Evolutionary conservation across 1,284 basidiomycete genomes (phyloP).

Genomic region (Omphalotus olearius): DNA sequence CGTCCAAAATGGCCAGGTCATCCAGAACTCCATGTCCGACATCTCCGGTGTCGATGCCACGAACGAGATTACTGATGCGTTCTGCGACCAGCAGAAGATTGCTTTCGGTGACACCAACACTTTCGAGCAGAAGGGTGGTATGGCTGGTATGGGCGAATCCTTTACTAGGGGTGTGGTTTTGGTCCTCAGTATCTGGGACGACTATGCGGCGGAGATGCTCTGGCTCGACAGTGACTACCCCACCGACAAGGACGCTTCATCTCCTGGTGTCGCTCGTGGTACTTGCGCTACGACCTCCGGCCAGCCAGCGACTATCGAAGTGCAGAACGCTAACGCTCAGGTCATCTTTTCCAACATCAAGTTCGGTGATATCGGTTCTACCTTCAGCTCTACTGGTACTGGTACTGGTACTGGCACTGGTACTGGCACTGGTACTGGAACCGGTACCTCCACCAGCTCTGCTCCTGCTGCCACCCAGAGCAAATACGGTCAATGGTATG

Average conservation of each 20-base stretch:
- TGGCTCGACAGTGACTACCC: conserved; percentile 48
- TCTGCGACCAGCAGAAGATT: conserved; percentile 11
- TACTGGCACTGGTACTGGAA: conserved; percentile 1
- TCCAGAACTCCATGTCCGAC: conserved; percentile 43
- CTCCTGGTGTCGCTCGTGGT: conserved; percentile 38
- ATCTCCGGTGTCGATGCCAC: conserved; percentile 30
- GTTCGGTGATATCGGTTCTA: conserved; percentile 40
- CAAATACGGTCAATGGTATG: conserved; percentile 6
- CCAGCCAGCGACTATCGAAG: conserved; percentile 34
- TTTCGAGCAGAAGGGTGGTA: conserved; percentile 39
- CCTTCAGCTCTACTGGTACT: conserved; percentile 21
- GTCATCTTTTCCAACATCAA: conserved; percentile 48
- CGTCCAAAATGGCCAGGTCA: conserved; percentile 45
- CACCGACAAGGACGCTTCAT: conserved; percentile 25
- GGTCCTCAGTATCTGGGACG: conserved; percentile 41
- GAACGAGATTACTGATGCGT: conserved; percentile 3
- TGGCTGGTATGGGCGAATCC: conserved; percentile 33
- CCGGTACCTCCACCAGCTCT: neutral
- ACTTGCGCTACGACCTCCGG: conserved; percentile 38
- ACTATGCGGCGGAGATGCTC: conserved; percentile 40
- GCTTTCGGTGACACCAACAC: conserved; percentile 37
- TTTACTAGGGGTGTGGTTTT: conserved; percentile 38
- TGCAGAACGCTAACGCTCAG: conserved; percentile 27
- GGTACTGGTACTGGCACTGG: conserved; percentile 6
- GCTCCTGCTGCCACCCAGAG: conserved; percentile 1